Evolutionary conservation across 768 basidiomycete genomes (phyloP).

Genomic region (Pulveroboletus sp.): DNA sequence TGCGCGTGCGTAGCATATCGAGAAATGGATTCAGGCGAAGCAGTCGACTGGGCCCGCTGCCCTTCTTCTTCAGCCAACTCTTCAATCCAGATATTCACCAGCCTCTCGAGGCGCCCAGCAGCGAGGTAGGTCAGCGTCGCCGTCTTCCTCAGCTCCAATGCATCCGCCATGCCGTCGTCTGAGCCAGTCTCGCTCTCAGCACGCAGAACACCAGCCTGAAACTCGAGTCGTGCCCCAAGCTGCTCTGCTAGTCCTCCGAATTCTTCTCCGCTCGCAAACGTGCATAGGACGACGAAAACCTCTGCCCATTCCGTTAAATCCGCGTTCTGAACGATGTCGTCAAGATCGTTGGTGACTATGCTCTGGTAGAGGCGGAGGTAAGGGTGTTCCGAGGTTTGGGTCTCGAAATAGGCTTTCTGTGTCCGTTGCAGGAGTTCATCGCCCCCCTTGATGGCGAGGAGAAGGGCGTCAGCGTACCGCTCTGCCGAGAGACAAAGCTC

Average conservation of each 20-base stretch:
- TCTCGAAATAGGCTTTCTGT: constrained; percentile 91
- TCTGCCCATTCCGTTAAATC: constrained; percentile 94
- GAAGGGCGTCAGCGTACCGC: constrained; percentile 90
- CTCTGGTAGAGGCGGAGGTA: constrained; percentile 94
- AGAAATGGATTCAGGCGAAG: constrained; percentile 42
- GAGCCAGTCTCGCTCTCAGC: constrained; percentile 43
- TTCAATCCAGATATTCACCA: constrained; percentile 89
- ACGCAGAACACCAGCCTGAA: constrained; percentile 62
- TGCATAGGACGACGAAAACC: constrained; percentile 94
- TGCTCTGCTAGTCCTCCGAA: constrained; percentile 88
- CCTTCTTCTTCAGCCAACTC: constrained; percentile 86
- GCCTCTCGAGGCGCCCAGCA: constrained; percentile 79
- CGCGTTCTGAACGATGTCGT: constrained; percentile 94
- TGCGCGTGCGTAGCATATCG: constrained; percentile 77
- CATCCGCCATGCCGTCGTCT: constrained; percentile 34
- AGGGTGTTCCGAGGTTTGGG: constrained; percentile 66
- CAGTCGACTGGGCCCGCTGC: constrained; percentile 38
- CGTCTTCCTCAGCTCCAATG: constrained; percentile 64
- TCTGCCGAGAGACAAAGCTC: constrained; percentile 85
- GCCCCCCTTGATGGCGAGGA: constrained; percentile 89
- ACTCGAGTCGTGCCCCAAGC: constrained; percentile 87
- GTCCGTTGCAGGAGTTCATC: constrained; percentile 81
- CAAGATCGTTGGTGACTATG: constrained; percentile 87
- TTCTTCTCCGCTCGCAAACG: constrained; percentile 82
- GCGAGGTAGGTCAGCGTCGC: constrained; percentile 94